Conservation (phyloP, 2,329 filamentous ascomycete species). For the Xylariaceae sp. region DNA sequence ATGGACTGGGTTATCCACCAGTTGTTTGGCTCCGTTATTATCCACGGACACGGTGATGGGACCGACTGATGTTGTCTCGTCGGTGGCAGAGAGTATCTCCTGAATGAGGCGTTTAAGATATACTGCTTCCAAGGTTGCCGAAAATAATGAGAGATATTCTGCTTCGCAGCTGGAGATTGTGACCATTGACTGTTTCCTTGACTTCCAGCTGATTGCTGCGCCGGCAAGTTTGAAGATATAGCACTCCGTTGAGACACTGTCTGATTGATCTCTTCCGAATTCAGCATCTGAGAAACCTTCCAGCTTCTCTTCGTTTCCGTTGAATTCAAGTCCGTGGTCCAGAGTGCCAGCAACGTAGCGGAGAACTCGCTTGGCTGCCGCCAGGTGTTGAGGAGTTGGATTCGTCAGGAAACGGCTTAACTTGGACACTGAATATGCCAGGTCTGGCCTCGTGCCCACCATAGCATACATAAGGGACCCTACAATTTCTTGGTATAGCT, state of each 20-base stretch:
- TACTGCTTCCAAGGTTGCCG: background rate
- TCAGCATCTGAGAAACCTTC: background rate
- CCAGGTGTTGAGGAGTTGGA: background rate
- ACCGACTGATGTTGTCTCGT: too few relatives aligned
- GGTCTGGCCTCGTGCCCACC: background rate
- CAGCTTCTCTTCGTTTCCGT: background rate
- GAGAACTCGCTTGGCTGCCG: background rate
- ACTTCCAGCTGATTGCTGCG: background rate
- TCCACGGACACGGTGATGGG: too few relatives aligned
- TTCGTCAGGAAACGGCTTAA: background rate
- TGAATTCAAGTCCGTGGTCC: background rate
- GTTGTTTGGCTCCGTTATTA: too few relatives aligned
- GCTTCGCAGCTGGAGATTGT: background rate
- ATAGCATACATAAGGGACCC: background rate
- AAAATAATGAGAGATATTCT: background rate
- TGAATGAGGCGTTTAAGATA: background rate
- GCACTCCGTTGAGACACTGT: background rate
- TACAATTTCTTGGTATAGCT: background rate
- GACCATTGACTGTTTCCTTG: background rate
- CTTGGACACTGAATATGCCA: background rate
- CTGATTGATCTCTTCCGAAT: background rate
- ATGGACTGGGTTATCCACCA: too few relatives aligned
- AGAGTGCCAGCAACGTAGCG: background rate
- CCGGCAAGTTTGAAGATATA: background rate
- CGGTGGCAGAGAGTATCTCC: too few relatives aligned